phyloP scores from a whole-genome alignment of 139 green algal genomes.

The Edaphochlamys debaryana region DNA sequence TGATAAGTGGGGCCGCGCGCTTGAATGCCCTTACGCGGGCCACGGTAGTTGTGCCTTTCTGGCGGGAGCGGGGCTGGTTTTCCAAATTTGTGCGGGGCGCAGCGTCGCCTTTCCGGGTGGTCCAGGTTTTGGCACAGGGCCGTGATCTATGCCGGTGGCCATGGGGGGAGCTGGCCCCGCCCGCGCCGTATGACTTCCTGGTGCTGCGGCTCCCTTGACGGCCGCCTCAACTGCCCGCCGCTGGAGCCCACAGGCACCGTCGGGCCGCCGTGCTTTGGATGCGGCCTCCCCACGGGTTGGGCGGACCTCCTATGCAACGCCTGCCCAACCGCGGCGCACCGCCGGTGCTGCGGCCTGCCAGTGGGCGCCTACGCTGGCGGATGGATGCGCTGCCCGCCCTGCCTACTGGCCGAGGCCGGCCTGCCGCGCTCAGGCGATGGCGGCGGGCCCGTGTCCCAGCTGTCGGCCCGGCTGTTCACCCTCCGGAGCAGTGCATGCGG shows the following conservation, averaged over 20 bases:
- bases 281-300: not conserved
- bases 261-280: not conserved
- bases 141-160: not conserved
- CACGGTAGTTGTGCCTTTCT: conserved; percentile 26
- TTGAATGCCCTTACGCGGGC: too few relatives aligned
- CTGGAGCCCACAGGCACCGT: not conserved
- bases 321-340: not conserved
- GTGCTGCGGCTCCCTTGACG: not conserved
- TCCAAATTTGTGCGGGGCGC: not conserved
- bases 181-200: not conserved
- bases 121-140: not conserved
- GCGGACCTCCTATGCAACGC: not conserved
- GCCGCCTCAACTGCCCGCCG: not conserved
- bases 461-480: not conserved
- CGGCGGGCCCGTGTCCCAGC: too few relatives aligned
- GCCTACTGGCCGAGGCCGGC: too few relatives aligned
- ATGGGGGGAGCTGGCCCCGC: not conserved
- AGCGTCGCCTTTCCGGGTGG: not conserved
- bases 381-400: not conserved
- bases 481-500: not conserved
- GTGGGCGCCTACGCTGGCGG: not conserved
- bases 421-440: too few relatives aligned
- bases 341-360: not conserved
- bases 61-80: conserved; percentile 20
- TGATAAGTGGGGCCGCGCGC: too few relatives aligned